Evolutionary conservation across 148 eudicot genomes (phyloP).

Genomic region (Salicornia ramosissima): DNA sequence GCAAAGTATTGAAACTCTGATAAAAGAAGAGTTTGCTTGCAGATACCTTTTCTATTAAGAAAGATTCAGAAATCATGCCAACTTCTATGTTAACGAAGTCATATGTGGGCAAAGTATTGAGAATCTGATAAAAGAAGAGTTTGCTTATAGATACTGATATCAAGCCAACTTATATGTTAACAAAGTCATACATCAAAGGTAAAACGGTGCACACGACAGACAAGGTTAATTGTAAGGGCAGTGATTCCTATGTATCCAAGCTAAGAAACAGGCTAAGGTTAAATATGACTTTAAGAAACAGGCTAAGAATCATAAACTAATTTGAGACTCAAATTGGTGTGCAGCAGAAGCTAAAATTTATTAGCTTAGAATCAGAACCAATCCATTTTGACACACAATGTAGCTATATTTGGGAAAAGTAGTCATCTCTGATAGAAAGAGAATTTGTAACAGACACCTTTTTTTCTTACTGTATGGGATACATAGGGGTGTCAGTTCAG

Average conservation of each 20-base stretch:
- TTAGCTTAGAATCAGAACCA: background rate
- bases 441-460: background rate
- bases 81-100: too few species aligned
- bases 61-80: conserved; percentile 1
- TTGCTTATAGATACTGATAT: too few species aligned
- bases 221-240: too few species aligned
- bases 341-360: background rate
- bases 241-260: too few species aligned
- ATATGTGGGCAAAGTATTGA: too few species aligned
- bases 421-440: background rate
- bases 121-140: too few species aligned
- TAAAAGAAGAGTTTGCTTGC: background rate
- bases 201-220: too few species aligned
- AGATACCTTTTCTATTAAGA: background rate
- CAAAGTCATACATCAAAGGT: too few species aligned
- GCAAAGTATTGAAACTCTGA: background rate
- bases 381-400: background rate
- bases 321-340: background rate
- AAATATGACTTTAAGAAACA: too few species aligned
- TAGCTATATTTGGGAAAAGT: background rate
- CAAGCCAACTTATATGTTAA: too few species aligned
- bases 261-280: too few species aligned
- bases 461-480: background rate
- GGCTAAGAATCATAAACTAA: background rate
- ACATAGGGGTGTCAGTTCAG: too few species aligned